Evolutionary conservation across 2,329 filamentous ascomycete species (phyloP).

Genomic region (Amesomyces nigricolor): DNA sequence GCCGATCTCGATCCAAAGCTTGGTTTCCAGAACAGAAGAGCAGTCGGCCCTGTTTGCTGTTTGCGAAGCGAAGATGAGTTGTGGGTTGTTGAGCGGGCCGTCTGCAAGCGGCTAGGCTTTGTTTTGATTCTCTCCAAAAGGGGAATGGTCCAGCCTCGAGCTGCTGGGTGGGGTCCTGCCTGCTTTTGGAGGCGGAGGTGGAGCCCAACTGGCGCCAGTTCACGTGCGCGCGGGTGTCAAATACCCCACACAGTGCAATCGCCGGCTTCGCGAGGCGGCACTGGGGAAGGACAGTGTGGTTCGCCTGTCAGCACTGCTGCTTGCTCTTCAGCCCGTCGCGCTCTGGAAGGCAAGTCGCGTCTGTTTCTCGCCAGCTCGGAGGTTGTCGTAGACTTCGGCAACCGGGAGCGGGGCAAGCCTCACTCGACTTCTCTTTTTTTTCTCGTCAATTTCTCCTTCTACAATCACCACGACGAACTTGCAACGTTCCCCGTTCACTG

Average conservation of each 20-base stretch:
- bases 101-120: slow-evolving; percentile 21
- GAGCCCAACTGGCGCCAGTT: slow-evolving; percentile 17
- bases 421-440: too few relatives aligned
- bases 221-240: slow-evolving; percentile 20
- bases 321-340: too few relatives aligned
- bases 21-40: slow-evolving; percentile 1
- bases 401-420: too few relatives aligned
- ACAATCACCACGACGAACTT: too few relatives aligned
- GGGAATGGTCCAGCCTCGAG: slow-evolving; percentile 20
- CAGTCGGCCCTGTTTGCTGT: slow-evolving; percentile 15
- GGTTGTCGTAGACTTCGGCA: too few relatives aligned
- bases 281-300: neutral
- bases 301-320: too few relatives aligned
- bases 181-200: neutral
- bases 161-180: slow-evolving; percentile 15
- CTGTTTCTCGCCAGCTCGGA: too few relatives aligned
- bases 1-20: neutral
- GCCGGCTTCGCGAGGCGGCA: neutral
- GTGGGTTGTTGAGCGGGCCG: slow-evolving; percentile 19
- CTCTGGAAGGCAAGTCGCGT: too few relatives aligned
- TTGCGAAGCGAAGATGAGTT: slow-evolving; percentile 20
- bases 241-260: slow-evolving; percentile 5
- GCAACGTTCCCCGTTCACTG: too few relatives aligned
- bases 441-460: too few relatives aligned
- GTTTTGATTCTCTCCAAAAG: slow-evolving; percentile 28